Evolutionary conservation across 2,329 filamentous ascomycete species (phyloP), one percentile per base, ranked within the genome.

Genomic region (Colletotrichum zoysiae): DNA sequence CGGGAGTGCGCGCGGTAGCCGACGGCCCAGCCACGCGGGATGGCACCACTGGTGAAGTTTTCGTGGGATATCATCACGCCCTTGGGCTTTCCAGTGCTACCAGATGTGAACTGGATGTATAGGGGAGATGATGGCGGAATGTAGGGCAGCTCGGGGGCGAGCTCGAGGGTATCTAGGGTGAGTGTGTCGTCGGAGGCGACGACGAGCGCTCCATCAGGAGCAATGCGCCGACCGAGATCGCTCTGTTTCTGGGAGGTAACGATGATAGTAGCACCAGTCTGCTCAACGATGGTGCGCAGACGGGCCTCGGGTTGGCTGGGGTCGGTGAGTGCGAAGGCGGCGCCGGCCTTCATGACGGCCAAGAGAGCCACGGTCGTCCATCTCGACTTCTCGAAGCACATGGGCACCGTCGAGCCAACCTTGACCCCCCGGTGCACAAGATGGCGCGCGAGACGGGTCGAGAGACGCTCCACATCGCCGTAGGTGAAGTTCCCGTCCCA

Each of bases 51-150:
- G 40, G 83, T 83, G 70, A 84, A 86, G 65, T 85, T 85, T 44
- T 78, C 79, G 70, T 87, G 86, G 2, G 83, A 82, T 68, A 86
- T 81, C 57, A 90, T 83, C 5, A 91, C 89, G 30, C 89, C 90
- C 80, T 91, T 91, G 1, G 89, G 90, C 70, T 85, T 86, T 8
- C 90, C 89, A 0, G 90, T 91, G 71, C 88, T 91, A 18, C 89
- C 89, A 0, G 89, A 91, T 14, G 89, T 91, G 77, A 91, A 91
- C 76, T 91, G 90, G 75, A 91, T 87, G 72, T 87, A 87, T 44
- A 86, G 82, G 11, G 84, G 82, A 1, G 81, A 78, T 6, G 78
- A 77, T 2, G 84, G 74, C 3, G 90, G 79, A n/a, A 86, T 82
- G 0, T 69, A 60, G 0, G 83, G 82, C 1, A 84, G 76, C 12